Conservation (phyloP, 805 yeast genomes). For the Metschnikowia gelsemii region DNA sequence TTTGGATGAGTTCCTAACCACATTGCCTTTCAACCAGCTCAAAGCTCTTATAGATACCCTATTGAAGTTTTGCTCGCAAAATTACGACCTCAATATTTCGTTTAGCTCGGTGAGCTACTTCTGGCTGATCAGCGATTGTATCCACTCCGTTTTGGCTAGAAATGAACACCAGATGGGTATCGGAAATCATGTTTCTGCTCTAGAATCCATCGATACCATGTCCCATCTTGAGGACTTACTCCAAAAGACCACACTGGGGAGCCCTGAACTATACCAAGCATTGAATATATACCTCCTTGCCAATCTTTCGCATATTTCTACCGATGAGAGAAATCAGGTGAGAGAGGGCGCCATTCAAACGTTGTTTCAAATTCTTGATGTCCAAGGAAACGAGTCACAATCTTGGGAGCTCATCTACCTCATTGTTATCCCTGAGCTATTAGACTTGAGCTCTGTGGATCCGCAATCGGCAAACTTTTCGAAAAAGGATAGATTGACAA, state of each 20-base stretch:
- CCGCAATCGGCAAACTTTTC: conserved; percentile 21
- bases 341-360: conserved; percentile 90
- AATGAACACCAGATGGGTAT: too few relatives aligned
- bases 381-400: conserved; percentile 36
- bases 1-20: conserved; percentile 77
- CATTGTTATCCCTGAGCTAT: conserved; percentile 58
- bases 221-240: conserved; percentile 12
- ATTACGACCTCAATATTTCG: conserved; percentile 76
- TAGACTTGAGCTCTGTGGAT: conserved; percentile 26
- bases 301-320: conserved; percentile 60
- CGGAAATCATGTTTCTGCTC: neutral
- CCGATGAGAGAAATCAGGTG: conserved; percentile 72
- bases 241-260: conserved; percentile 3
- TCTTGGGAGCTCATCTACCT: conserved; percentile 69
- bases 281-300: conserved; percentile 61
- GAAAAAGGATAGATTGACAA: conserved; percentile 56
- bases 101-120: conserved; percentile 89
- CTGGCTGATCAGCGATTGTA: conserved; percentile 85
- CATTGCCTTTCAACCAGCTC: conserved; percentile 66
- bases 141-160: conserved; percentile 22
- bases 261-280: conserved; percentile 21
- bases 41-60: conserved; percentile 69
- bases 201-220: conserved; percentile 4
- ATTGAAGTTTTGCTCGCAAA: conserved; percentile 68
- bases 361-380: conserved; percentile 61